Conservation (phyloP, 768 basidiomycete species). For the Austroboletus eburneus region DNA sequence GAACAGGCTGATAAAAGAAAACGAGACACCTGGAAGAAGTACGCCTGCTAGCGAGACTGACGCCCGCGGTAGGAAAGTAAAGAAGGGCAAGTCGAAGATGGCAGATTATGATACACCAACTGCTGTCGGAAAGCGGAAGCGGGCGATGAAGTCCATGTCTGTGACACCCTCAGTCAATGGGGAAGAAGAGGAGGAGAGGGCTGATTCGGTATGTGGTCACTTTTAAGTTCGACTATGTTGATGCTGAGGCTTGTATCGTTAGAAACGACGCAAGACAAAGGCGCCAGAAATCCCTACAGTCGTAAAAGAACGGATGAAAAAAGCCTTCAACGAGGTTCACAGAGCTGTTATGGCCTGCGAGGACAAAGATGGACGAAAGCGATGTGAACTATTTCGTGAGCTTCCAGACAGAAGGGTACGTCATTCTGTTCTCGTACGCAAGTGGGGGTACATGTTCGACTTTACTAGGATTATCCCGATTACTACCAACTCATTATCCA, state of each 20-base stretch:
- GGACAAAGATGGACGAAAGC: constrained; percentile 69
- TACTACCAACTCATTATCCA: constrained; percentile 86
- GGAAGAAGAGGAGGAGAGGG: constrained; percentile 77
- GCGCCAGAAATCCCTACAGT: constrained; percentile 52
- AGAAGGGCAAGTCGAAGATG: constrained; percentile 59
- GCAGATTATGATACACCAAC: constrained; percentile 44
- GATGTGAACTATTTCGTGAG: constrained; percentile 84
- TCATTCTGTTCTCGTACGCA: background rate
- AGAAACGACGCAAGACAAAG: constrained; percentile 88
- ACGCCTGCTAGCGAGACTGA: constrained; percentile 64
- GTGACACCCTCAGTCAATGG: constrained; percentile 70
- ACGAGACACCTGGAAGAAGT: constrained; percentile 56
- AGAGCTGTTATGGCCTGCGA: constrained; percentile 70
- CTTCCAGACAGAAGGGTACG: constrained; percentile 74
- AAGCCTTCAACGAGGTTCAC: constrained; percentile 71
- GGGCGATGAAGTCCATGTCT: constrained; percentile 66
- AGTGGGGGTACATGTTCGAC: constrained; percentile 11
- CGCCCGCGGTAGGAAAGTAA: constrained; percentile 50
- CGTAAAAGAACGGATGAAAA: constrained; percentile 76
- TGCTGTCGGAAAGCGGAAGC: constrained; percentile 66
- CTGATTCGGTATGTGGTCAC: constrained; percentile 47
- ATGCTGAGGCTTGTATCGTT: constrained; percentile 4
- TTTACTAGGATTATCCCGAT: constrained; percentile 77
- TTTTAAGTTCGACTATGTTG: background rate
- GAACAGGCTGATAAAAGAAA: constrained; percentile 56